Evolutionary conservation across 1,139 yeast species (phyloP), one percentile per base, ranked within the genome.

Genomic region (Hyphopichia burtonii): DNA sequence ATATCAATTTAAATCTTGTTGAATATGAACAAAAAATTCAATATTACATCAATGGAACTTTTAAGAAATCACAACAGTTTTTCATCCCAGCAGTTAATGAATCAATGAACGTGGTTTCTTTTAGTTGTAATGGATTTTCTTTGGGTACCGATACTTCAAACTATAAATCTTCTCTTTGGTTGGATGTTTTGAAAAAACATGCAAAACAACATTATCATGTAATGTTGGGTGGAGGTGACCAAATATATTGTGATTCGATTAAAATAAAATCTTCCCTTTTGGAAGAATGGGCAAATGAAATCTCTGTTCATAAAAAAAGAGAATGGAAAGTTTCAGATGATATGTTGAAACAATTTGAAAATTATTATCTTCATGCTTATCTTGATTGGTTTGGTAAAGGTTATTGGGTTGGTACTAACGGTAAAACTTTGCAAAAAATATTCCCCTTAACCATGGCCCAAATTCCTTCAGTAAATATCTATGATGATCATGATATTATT

Each of bases 141-240:
- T 63, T 87, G 41, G 79, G 77, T 3, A 85, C 87, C 2, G 87
- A 83, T 45, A 82, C 96, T 1, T 57, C 67, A 2, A 66, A 67
- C 14, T 91, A 82, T 64, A 78, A 80, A 46, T 87, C 91, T 12
- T 83, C 89, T 4, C 66, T 91, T 51, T 93, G 98, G 98, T 74
- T 69, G 40, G 96, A 93, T 58, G 95, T 91, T 3, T 57, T 91
- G 54, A 69, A 76, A 23, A 80, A 81, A 50, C 96, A 90, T 58
- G 56, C 66, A 5, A 50, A 56, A 8, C 63, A 71, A 36, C 91
- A 84, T 38, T 89, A 87, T 65, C 97, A 93, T 59, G 97, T 89
- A 5, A 90, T 91, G 96, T 71, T 91, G 34, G 98, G 98, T 17
- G 98, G 98, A 39, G 99, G 99, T 28, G 99, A 93, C 62, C 99